Evolutionary conservation across 257 asterid genomes (phyloP).

Genomic region (Ophiorrhiza pumila): DNA sequence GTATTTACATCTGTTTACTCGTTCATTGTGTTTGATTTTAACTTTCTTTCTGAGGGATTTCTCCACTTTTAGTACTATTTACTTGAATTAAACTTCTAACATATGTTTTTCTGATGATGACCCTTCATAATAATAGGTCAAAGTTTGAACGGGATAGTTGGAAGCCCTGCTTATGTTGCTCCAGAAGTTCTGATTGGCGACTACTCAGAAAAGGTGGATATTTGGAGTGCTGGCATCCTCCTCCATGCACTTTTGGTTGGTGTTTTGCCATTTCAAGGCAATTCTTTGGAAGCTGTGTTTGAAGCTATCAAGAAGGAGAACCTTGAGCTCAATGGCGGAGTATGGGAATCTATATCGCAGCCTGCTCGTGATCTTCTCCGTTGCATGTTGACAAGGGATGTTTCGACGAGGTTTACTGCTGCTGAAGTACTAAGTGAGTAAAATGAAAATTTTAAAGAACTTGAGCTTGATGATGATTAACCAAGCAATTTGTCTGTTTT

Average conservation of each 20-base stretch:
- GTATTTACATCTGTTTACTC: not conserved
- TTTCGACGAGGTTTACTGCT: too few species aligned
- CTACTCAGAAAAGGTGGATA: slow-evolving; percentile 83
- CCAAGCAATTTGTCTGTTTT: too few species aligned
- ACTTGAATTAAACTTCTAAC: not conserved
- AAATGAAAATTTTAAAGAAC: too few species aligned
- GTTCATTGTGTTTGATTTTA: not conserved
- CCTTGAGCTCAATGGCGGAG: too few species aligned
- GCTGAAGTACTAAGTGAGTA: too few species aligned
- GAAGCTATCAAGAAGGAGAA: too few species aligned
- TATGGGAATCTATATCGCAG: too few species aligned
- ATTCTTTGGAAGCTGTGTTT: too few species aligned
- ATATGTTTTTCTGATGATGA: slow-evolving; percentile 8
- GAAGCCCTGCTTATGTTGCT: slow-evolving; percentile 92
- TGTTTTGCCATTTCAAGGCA: slow-evolving; percentile 72
- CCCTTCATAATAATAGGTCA: slow-evolving; percentile 50
- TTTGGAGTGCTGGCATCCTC: slow-evolving; percentile 90
- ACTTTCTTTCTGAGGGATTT: not conserved
- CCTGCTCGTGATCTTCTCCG: too few species aligned
- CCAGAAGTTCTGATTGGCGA: slow-evolving; percentile 81
- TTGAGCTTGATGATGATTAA: too few species aligned
- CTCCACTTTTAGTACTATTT: not conserved
- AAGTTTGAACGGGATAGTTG: slow-evolving; percentile 69
- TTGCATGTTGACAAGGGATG: too few species aligned
- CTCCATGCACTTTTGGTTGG: slow-evolving; percentile 86